Base-by-base conservation (phyloP, 108 stramenopile species). In the Fistulifera solaris region DNA sequence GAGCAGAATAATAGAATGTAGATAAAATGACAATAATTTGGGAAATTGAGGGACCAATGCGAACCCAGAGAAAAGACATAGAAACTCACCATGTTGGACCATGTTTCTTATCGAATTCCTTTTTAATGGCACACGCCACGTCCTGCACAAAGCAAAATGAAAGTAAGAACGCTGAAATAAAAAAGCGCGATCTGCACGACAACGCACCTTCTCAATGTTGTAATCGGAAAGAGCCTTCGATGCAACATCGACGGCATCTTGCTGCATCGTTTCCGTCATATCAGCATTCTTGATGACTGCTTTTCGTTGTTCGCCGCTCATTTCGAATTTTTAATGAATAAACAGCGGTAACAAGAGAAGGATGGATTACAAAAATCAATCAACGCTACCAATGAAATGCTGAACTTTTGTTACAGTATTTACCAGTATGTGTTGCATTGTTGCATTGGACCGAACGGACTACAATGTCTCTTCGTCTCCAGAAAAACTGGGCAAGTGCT, bases 201-300 rank as follows among this genome's bases (percentile, higher is more conserved):
- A 7, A 38, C 81, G 63, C 52, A 91, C 89, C 83, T 98, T 98
- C 71, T 99, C 99, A 56, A 99, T 98, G 72, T 97, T 98, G 91
- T 95, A 99, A 68, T 98, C 98, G 27, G 96, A 92, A 17, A 99
- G 79, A n/a, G 99, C 99, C 66, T 94, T 91, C 19, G 98, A 97
- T 8, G 99, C 98, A 42, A 90, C 83, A 73, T 99, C 99, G 11
- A 98, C 97, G 35, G 97, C 96, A 64, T 98, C 97, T 76, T 99
- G 99, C 76, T 99, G 99, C 97, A 98, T 98, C 57, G 94, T 88
- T 66, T 99, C 99, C 5, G 89, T 85, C 99, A 99, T 99, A 63
- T 99, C 99, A 24, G 99, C 99, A 80, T 98, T 99, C 74, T 99
- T 99, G 69, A 99, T 97, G 2, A 99, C 97, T 6, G 99, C 99